phyloP scores from a whole-genome alignment of 2,329 filamentous ascomycete genomes.

The Aspergillus eucalypticola region DNA sequence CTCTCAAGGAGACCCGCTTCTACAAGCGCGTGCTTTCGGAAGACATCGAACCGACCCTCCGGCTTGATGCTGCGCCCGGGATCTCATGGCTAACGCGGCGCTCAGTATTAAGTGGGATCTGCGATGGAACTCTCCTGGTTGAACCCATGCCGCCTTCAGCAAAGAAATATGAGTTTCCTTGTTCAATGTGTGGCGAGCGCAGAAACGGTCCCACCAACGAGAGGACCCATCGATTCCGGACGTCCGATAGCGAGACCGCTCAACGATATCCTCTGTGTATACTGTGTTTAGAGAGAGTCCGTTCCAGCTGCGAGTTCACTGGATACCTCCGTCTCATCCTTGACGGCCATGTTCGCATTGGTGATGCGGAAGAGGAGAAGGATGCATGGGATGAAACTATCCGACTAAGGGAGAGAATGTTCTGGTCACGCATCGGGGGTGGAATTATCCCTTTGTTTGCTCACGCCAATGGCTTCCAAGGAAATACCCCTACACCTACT shows the following conservation, averaged over 20 bases:
- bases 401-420: conserved; percentile 87
- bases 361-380: conserved; percentile 80
- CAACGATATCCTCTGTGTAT: conserved; percentile 87
- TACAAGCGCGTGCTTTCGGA: conserved; percentile 87
- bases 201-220: conserved; percentile 70
- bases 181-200: conserved; percentile 84
- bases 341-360: conserved; percentile 86
- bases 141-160: conserved; percentile 73
- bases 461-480: conserved; percentile 17
- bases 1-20: conserved; percentile 86
- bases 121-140: conserved; percentile 81
- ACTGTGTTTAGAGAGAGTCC: conserved; percentile 80
- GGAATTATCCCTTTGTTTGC: conserved; percentile 73
- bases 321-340: conserved; percentile 89
- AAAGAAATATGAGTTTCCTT: conserved; percentile 61
- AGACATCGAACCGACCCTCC: conserved; percentile 90
- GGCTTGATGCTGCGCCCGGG: conserved; percentile 84
- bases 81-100: conserved; percentile 91
- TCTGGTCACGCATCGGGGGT: conserved; percentile 90
- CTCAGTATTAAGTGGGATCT: conserved; percentile 78
- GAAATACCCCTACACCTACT: neutral
- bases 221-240: conserved; percentile 84
- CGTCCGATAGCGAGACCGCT: conserved; percentile 80
- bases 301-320: conserved; percentile 88
- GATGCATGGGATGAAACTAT: conserved; percentile 95